Base-by-base conservation (phyloP, 805 yeast genomes). In the Lipomyces starkeyi region DNA sequence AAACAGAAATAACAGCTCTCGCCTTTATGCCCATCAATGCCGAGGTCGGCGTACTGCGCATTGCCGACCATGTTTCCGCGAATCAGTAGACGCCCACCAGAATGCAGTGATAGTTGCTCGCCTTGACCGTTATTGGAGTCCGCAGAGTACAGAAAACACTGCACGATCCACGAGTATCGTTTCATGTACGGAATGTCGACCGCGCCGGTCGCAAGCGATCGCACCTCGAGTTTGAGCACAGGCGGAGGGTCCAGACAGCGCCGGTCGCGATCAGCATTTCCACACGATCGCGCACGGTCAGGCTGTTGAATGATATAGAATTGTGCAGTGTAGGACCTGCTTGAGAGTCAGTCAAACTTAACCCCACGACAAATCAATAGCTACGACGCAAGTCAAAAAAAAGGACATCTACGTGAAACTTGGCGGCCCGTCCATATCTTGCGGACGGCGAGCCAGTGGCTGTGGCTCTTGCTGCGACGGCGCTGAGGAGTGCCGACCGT, bases 1-100 rank as follows among this genome's bases (percentile, higher is more conserved):
- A 78, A 74, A 34, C 77, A 70, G 61, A 78, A 78, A 66, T 74
- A 77, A 58, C 72, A 69, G 11, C 59, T 62, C 58, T 63, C 68
- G 22, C 71, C 72, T 27, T 29, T 35, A 55, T 43, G 64, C 22
- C 66, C 67, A 9, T 55, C 66, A 40, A 67, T 37, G 8, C 20
- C 65, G 49, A 69, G 62, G 60, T 70, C 70, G n/a, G 47, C 43
- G 53, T 40, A 65, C 35, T 65, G 72, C 3, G 73, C 67, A 35
- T 58, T 61, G 20, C 65, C 59, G 53, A 70, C 72, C 64, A 69
- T 58, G 62, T 69, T 70, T 17, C 73, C 73, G 27, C 71, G 66
- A 29, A 70, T 66, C 55, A 69, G 64, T 52, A 61, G 56, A 34
- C 72, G 68, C 25, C 61, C 64, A n/a, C 61, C 61, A 2, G 70